Conservation (phyloP, 2,329 filamentous ascomycete genomes). For the Xylaria sp. region DNA sequence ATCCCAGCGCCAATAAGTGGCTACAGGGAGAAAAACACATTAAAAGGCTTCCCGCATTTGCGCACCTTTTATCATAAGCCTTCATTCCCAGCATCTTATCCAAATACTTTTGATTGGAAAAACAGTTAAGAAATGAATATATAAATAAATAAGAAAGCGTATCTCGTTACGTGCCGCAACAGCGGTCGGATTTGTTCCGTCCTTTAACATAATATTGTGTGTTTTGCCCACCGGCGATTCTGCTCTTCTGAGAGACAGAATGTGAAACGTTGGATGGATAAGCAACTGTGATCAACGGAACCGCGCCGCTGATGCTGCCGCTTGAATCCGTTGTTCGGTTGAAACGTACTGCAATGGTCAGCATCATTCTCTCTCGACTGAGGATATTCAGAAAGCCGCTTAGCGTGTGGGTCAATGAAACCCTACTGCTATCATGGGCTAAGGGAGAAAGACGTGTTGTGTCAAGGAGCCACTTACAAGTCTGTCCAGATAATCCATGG, state of each 20-base stretch:
- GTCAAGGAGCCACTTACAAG: conserved; percentile 52
- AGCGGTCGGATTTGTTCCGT: conserved; percentile 37
- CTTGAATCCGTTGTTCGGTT: conserved; percentile 81
- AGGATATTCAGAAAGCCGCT: conserved; percentile 5
- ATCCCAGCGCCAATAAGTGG: conserved; percentile 11
- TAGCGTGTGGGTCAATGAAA: neutral
- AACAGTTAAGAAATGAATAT: conserved; percentile 32
- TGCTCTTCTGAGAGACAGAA: conserved; percentile 24
- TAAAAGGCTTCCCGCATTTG: conserved; percentile 18
- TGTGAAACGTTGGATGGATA: conserved; percentile 39
- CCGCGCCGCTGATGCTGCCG: conserved; percentile 54
- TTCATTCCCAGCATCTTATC: conserved; percentile 21
- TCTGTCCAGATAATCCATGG: conserved; percentile 83
- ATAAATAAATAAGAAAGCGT: conserved; percentile 36
- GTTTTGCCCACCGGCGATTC: conserved; percentile 30
- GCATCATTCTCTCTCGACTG: conserved; percentile 7
- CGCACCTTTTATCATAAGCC: conserved; percentile 13
- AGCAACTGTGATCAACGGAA: conserved; percentile 50
- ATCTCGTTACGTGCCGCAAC: conserved; percentile 41
- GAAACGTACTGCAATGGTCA: conserved; percentile 67
- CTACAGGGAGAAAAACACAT: conserved; percentile 23
- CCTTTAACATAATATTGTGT: conserved; percentile 38
- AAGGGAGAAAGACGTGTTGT: neutral
- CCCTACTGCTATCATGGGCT: neutral
- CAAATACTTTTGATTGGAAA: conserved; percentile 28